Conservation (phyloP, 768 basidiomycete species). For the Candolleomyces aberdarensis region DNA sequence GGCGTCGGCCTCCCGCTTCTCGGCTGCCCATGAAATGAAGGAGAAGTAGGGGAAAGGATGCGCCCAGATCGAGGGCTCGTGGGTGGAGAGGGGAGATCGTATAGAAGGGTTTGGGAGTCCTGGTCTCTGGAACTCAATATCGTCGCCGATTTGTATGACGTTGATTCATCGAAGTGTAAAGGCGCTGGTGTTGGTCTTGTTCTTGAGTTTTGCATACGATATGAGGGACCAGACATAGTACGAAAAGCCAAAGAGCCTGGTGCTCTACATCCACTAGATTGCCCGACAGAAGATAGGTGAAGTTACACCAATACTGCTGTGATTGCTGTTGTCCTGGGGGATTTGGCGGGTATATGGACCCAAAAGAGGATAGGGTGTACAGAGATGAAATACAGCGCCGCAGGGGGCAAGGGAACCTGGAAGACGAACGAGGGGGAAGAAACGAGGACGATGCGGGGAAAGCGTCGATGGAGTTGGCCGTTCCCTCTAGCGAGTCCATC, state of each 20-base stretch:
- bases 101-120: constrained; percentile 65
- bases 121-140: constrained; percentile 34
- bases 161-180: constrained; percentile 48
- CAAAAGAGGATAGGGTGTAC: background rate
- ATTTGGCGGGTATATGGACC: background rate
- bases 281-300: background rate
- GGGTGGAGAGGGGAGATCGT: constrained; percentile 72
- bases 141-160: constrained; percentile 40
- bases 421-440: background rate
- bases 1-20: constrained; percentile 54
- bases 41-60: constrained; percentile 55
- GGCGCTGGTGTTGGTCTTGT: constrained; percentile 62
- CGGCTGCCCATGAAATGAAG: constrained; percentile 50
- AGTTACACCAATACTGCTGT: background rate
- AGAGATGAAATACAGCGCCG: background rate
- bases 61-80: constrained; percentile 45
- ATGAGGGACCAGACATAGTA: constrained; percentile 57
- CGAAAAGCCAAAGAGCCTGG: constrained; percentile 18
- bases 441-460: background rate
- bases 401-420: background rate
- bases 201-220: constrained; percentile 63
- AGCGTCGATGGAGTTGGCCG: background rate
- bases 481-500: no score
- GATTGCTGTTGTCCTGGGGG: background rate
- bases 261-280: background rate